Percentiles rank a stretch among this genome's conserved stretches.
Evolutionary conservation across 768 basidiomycete species (phyloP).

Genomic region (Tricholoma terreum): DNA sequence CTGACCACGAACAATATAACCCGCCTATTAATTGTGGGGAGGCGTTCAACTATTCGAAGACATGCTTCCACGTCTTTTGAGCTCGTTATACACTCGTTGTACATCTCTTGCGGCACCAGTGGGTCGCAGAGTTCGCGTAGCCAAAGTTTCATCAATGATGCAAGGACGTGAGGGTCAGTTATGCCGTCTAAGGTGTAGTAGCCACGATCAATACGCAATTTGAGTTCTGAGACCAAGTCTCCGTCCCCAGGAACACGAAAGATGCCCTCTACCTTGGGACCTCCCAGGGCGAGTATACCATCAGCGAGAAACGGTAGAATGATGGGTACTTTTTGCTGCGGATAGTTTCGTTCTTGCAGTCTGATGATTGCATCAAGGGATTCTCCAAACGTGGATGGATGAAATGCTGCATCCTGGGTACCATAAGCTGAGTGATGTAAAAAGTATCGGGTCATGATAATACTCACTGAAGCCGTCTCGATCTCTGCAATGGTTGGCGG

Average conservation of each 20-base stretch:
- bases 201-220: conserved; percentile 85
- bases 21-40: conserved; percentile 84
- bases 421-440: conserved; percentile 1
- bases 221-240: conserved; percentile 85
- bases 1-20: conserved; percentile 87
- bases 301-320: conserved; percentile 93
- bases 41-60: conserved; percentile 66
- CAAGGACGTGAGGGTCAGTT: conserved; percentile 87
- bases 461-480: conserved; percentile 79
- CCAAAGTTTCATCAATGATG: conserved; percentile 91
- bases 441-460: background rate
- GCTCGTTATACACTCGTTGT: conserved; percentile 81
- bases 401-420: conserved; percentile 83
- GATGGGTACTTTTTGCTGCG: conserved; percentile 81
- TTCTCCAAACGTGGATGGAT: conserved; percentile 92
- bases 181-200: conserved; percentile 88
- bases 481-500: conserved; percentile 82
- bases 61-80: conserved; percentile 67
- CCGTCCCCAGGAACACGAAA: conserved; percentile 91
- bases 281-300: conserved; percentile 86
- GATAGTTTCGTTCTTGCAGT: conserved; percentile 84
- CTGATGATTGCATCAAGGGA: conserved; percentile 80
- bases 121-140: conserved; percentile 89
- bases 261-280: conserved; percentile 83
- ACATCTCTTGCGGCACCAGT: conserved; percentile 87